Conservation (phyloP, 768 basidiomycete species). For the Pleurotus tuoliensis region DNA sequence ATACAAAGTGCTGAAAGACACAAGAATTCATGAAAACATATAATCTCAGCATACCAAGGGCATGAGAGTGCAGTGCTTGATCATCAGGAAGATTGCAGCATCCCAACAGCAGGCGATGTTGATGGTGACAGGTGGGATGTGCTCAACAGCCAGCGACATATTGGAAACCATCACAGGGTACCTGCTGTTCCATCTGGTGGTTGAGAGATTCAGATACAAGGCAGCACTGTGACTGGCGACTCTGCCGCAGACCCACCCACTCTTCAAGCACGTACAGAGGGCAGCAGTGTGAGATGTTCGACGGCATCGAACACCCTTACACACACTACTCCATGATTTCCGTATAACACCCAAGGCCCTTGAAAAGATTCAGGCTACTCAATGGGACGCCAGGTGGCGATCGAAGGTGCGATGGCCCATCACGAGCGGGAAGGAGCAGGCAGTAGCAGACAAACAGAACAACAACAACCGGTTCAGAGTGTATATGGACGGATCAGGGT, state of each 20-base stretch:
- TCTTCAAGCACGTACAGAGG: conserved; percentile 8
- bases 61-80: too few relatives aligned
- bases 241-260: conserved; percentile 19
- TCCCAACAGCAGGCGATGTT: too few relatives aligned
- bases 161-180: conserved; percentile 18
- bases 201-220: conserved; percentile 13
- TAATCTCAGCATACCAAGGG: too few relatives aligned
- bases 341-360: conserved; percentile 6
- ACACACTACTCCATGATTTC: conserved; percentile 8
- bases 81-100: too few relatives aligned
- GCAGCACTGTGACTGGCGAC: conserved; percentile 17
- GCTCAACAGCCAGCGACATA: conserved; percentile 14
- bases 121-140: conserved; percentile 5
- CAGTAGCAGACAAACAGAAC: neutral
- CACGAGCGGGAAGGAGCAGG: neutral
- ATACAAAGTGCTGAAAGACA: too few relatives aligned
- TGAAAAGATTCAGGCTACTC: conserved; percentile 9
- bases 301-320: conserved; percentile 11
- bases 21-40: too few relatives aligned
- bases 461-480: conserved; percentile 2
- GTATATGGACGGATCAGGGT: conserved; percentile 9
- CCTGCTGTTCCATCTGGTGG: conserved; percentile 14
- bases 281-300: conserved; percentile 5
- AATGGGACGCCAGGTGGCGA: neutral
- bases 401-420: neutral